Conservation (phyloP, 2,329 filamentous ascomycete genomes). For the Alternaria conjuncta region DNA sequence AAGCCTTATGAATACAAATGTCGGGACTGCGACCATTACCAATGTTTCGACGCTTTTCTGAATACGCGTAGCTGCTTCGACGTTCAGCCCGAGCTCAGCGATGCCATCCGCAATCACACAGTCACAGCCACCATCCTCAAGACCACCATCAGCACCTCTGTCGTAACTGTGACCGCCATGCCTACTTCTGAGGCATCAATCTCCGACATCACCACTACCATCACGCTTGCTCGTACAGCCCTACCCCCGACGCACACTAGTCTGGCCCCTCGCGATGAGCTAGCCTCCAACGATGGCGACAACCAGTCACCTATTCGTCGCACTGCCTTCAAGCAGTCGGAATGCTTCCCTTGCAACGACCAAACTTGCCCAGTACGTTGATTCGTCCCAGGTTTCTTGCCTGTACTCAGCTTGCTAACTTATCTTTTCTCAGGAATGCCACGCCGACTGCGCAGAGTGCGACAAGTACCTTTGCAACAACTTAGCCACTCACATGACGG, state of each 20-base stretch:
- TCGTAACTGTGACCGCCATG: not conserved
- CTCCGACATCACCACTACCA: not conserved
- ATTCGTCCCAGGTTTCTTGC: not conserved
- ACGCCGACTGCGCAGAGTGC: not conserved
- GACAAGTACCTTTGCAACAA: constrained; percentile 2
- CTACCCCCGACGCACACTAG: not conserved
- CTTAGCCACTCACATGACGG: not conserved
- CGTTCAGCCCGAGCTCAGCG: not conserved
- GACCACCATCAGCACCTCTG: not conserved
- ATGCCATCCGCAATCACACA: not conserved
- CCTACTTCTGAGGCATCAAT: not conserved
- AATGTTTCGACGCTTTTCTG: not conserved
- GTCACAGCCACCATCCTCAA: not conserved
- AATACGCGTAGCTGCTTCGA: not conserved
- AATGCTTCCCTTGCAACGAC: constrained; percentile 1
- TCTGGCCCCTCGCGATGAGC: not conserved
- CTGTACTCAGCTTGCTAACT: not conserved
- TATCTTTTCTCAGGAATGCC: not conserved
- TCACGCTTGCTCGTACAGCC: not conserved
- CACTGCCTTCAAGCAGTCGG: not conserved
- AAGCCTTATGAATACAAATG: not conserved
- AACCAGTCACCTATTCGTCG: not conserved
- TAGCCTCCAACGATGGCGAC: not conserved
- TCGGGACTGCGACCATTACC: not conserved
- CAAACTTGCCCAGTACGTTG: constrained; percentile 1